These are phyloP conservation scores for Acanthamoeba sp. DNA, from an alignment of 208 protist genomes.

Conservation along the genomic window DNA sequence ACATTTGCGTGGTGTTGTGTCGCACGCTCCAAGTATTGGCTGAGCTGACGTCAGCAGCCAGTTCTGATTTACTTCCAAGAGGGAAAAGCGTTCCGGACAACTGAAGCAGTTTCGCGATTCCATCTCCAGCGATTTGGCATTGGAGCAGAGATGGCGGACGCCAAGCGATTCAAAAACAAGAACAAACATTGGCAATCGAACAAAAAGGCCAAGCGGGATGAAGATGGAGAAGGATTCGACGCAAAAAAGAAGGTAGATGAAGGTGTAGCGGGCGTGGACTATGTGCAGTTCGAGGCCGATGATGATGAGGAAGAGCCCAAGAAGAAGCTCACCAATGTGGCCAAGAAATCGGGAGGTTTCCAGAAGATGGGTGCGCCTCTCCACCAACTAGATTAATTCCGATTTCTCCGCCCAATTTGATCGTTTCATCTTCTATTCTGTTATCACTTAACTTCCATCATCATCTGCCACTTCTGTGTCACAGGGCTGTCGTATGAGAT, in stretches of 20 bases:
- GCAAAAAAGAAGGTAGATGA: background rate
- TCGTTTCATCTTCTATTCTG: background rate
- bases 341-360: constrained; percentile 57
- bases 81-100: no score
- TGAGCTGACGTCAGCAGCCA: no score
- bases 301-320: constrained; percentile 4
- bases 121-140: no score
- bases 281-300: background rate
- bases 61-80: no score
- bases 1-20: no score
- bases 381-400: background rate
- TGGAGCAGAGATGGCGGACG: no score
- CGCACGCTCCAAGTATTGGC: no score
- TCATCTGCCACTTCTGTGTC: background rate
- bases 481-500: constrained; percentile 93
- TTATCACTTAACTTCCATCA: background rate
- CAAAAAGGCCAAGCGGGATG: no score
- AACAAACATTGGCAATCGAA: background rate
- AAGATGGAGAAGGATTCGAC: background rate
- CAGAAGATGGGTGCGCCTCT: constrained; percentile 30
- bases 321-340: constrained; percentile 2
- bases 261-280: constrained; percentile 17
- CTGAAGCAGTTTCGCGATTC: no score
- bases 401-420: background rate
- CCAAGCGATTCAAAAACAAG: background rate